A percentile compares a stretch with the other conserved stretches of the same genome.
Conservation (phyloP, 345 rosid species). For the Litchi chinensis region DNA sequence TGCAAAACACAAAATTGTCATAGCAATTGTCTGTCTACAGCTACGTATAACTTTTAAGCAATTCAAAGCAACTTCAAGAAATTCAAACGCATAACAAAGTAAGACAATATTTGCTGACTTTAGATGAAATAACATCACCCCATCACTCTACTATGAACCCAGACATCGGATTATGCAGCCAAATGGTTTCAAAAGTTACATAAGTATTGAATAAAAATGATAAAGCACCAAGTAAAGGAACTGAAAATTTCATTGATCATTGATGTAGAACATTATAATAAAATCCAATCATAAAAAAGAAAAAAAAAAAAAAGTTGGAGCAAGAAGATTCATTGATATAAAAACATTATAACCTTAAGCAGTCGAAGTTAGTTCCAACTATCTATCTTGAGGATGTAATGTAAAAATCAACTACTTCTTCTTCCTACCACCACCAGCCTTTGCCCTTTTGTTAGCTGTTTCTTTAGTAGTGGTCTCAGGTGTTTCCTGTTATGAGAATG, state of each 20-base stretch:
- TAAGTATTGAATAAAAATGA: not conserved
- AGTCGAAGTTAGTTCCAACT: conserved; percentile 2
- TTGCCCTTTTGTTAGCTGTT: conserved; percentile 57
- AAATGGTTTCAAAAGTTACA: not conserved
- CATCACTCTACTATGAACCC: not conserved
- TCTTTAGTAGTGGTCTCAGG: conserved; percentile 44
- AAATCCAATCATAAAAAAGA: no score
- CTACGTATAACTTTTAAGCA: not conserved
- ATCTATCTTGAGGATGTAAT: not conserved
- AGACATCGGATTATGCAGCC: not conserved
- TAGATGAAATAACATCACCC: not conserved
- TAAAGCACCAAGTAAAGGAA: not conserved
- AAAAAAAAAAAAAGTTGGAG: not conserved
- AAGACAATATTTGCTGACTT: not conserved
- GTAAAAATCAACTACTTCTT: conserved; percentile 42
- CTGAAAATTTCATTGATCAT: not conserved
- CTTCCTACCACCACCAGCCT: conserved; percentile 69
- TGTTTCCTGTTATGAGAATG: conserved; percentile 48
- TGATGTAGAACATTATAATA: not conserved
- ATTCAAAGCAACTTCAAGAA: not conserved
- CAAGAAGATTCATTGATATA: not conserved
- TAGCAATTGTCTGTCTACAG: not conserved
- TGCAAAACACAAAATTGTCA: not conserved
- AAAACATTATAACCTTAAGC: conserved; percentile 14
- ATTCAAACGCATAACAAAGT: not conserved